phyloP scores from a whole-genome alignment of 257 asterid species.

The Solanum sitiens region DNA sequence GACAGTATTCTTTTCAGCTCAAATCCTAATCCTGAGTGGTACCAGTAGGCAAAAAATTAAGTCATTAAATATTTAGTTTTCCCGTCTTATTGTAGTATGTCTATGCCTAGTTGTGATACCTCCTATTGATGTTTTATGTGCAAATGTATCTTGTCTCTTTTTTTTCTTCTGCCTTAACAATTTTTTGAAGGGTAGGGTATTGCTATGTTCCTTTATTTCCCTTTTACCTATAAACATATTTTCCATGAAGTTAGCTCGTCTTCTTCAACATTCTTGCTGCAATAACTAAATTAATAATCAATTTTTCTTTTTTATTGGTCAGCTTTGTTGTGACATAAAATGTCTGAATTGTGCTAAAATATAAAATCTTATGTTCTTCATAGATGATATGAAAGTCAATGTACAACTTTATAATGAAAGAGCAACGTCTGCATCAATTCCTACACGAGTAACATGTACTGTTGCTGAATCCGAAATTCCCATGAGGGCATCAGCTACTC shows the following conservation, averaged over 20 bases:
- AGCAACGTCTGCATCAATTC: constrained; percentile 78
- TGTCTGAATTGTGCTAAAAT: neutral
- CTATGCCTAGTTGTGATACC: neutral
- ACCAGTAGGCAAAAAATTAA: neutral
- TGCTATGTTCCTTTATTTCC: neutral
- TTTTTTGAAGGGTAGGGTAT: neutral
- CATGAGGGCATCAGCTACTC: constrained; percentile 56
- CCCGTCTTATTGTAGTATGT: neutral
- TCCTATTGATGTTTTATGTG: neutral
- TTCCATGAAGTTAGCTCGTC: neutral
- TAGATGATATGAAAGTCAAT: constrained; percentile 72
- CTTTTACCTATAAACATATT: neutral
- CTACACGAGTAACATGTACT: constrained; percentile 62
- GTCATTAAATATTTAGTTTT: neutral
- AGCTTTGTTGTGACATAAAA: neutral
- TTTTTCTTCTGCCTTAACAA: neutral
- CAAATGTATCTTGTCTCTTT: neutral
- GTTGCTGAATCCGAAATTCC: constrained; percentile 70
- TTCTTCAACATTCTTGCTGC: neutral
- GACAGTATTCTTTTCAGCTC: neutral
- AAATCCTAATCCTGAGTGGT: neutral
- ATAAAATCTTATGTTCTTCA: constrained; percentile 2
- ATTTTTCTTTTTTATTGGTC: neutral
- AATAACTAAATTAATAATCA: neutral
- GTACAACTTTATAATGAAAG: constrained; percentile 65